Evolutionary conservation across 257 asterid genomes (phyloP), one percentile per base, ranked within the genome.

Genomic region (Marsdenia floribunda): DNA sequence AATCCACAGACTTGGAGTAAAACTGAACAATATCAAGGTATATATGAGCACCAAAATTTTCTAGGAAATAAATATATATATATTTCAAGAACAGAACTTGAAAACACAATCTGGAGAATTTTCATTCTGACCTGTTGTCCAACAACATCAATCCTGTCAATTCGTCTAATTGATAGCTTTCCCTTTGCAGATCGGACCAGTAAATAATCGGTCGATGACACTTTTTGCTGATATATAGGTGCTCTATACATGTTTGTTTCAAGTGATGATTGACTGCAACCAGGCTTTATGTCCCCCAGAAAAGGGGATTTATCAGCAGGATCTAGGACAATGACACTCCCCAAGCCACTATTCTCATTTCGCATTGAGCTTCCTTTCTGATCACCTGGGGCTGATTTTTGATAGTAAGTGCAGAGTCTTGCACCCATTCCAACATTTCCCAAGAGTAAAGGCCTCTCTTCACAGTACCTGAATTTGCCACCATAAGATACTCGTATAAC

Each of bases 341-440:
- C 99, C 88, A 92, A 89, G 77, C 90, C 90, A 60, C 83, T 86
- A 78, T 88, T 88, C 77, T 84, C 97, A 83, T 84, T 92, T 53
- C 96, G 90, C 88, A 92, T 83, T 68, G 81, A 77, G 80, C 75
- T 87, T 12, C 96, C 98, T 57, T 74, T 83, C 79, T 90, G 94
- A 86, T 90, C 99, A 73, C 89, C 87, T 33, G 96, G 90, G 19
- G 84, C 71, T 24, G 88, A 84, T 84, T 95, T 95, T 79, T 95
- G 98, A 84, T 92, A 92, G 81, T 92, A 95, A 73, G 99, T 95
- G 84, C 96, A 92, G 76, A 92, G 86, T 86, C 97, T 87, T 72
- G 97, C 96, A 84, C 99, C 99, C 99, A 95, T 92, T 80, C 99
- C 99, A 66, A 87, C 84, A 84, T 95, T 92, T 75, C 98, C 91